Evolutionary conservation across 306 rosid species (phyloP).

Genomic region (Quercus alba): DNA sequence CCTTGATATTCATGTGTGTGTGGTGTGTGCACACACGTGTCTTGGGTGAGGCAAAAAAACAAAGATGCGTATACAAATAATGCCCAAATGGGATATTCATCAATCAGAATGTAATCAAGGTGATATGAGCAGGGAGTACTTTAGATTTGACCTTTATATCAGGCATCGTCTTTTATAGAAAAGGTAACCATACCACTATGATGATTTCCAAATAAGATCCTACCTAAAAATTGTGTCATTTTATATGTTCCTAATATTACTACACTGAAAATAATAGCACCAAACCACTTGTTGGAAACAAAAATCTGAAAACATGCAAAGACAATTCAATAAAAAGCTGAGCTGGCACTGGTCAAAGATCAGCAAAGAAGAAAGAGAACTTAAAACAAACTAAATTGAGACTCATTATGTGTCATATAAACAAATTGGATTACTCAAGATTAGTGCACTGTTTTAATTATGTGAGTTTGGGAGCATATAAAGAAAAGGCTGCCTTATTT

Average conservation of each 20-base stretch:
- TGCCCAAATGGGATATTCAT: neutral
- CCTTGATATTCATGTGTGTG: no score
- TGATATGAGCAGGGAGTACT: neutral
- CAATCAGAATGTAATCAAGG: neutral
- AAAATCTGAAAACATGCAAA: conserved; percentile 56
- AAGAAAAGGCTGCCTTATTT: neutral
- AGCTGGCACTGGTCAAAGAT: neutral
- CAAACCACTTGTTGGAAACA: conserved; percentile 91
- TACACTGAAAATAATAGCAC: conserved; percentile 61
- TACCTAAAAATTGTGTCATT: neutral
- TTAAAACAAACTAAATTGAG: neutral
- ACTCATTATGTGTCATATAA: neutral
- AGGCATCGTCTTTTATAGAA: neutral
- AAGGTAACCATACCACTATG: conserved; percentile 25
- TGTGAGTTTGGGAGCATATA: neutral
- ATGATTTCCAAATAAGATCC: conserved; percentile 66
- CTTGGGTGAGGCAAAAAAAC: neutral
- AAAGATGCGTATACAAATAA: neutral
- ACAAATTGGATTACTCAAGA: no score
- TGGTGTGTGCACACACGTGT: no score
- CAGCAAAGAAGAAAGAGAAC: neutral
- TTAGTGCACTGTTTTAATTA: neutral
- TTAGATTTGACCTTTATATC: neutral
- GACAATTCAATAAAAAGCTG: neutral
- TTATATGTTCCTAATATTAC: no score